Base-by-base conservation (phyloP, 441 rosid species). In the Brassica balearica region DNA sequence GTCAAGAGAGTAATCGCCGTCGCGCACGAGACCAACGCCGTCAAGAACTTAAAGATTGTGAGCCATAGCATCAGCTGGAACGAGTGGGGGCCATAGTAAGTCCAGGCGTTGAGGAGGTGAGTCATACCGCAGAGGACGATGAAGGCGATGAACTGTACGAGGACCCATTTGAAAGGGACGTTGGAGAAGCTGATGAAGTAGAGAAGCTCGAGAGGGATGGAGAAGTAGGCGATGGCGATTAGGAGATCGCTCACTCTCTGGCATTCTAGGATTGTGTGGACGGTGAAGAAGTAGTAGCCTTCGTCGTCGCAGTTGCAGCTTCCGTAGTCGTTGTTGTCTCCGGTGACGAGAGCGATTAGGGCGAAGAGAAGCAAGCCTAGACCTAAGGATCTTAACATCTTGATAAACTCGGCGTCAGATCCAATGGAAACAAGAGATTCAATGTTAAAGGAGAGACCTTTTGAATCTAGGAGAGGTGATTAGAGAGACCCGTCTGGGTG, bases 121-220 rank as follows among this genome's bases (percentile, higher is more conserved):
- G 93, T 86, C 84, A 91, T 82, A 2, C 95, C 95, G 71, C 95
- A 91, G 51, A 91, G 91, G 46, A 91, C 95, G 9, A 91, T 91
- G 71, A 91, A 91, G 1, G 89, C 90, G 19, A 91, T 85, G 81
- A 91, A 91, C 36, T 86, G 84, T 73, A 84, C 78, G 15, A 91
- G 89, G 53, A 91, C 95, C 95, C 95, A 91, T 87, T 91, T 91
- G 84, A 91, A 91, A 12, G 95, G 95, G 69, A 91, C 81, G 56
- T 88, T 84, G 15, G 95, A 84, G 82, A 86, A 88, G 82, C 93
- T 91, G 68, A 91, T 80, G 71, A 91, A 91, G 88, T 88, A 91
- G 46, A 91, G 90, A n/a, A 91, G 85, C 84, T 91, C 95, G 1
- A 91, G 84, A 6, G 95, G 95, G 73, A 91, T 91, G 2, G 95